Evolutionary conservation across 176 grass and related monocot genomes (phyloP).

Genomic region (Oryza coarctata): DNA sequence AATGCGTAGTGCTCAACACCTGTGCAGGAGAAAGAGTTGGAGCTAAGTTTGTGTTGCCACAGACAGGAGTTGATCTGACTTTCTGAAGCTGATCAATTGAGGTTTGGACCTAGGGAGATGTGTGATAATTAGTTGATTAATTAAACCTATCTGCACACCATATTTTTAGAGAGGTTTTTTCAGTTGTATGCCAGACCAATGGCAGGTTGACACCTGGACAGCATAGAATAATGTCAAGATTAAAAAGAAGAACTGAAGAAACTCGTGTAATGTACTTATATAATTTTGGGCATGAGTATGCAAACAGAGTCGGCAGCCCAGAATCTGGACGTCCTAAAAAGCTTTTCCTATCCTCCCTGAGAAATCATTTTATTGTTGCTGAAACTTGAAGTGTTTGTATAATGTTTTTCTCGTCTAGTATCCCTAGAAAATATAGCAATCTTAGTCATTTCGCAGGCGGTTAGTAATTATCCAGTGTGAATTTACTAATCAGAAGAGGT

Average conservation of each 20-base stretch:
- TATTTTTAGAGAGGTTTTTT: conserved; percentile 14
- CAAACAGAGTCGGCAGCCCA: neutral
- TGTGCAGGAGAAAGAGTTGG: conserved; percentile 24
- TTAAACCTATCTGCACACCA: conserved; percentile 11
- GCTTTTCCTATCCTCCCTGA: neutral
- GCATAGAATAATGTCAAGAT: neutral
- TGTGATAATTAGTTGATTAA: conserved; percentile 18
- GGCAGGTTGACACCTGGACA: conserved; percentile 9
- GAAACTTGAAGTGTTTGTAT: neutral
- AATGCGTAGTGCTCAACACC: conserved; percentile 25
- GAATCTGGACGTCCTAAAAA: neutral
- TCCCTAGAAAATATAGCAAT: neutral
- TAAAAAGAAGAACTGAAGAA: neutral
- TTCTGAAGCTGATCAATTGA: neutral
- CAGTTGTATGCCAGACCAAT: conserved; percentile 7
- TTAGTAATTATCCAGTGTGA: neutral
- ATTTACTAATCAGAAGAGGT: neutral
- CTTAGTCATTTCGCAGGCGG: neutral
- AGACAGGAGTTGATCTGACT: conserved; percentile 18
- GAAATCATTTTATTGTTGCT: neutral
- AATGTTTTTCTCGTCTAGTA: neutral
- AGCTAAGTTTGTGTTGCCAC: conserved; percentile 21
- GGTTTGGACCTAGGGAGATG: neutral
- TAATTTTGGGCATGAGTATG: neutral
- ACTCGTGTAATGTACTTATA: neutral